Percentiles rank a stretch among this genome's conserved stretches.
phyloP scores from a whole-genome alignment of 2,329 filamentous ascomycete genomes.

The Scytalidium sp. region DNA sequence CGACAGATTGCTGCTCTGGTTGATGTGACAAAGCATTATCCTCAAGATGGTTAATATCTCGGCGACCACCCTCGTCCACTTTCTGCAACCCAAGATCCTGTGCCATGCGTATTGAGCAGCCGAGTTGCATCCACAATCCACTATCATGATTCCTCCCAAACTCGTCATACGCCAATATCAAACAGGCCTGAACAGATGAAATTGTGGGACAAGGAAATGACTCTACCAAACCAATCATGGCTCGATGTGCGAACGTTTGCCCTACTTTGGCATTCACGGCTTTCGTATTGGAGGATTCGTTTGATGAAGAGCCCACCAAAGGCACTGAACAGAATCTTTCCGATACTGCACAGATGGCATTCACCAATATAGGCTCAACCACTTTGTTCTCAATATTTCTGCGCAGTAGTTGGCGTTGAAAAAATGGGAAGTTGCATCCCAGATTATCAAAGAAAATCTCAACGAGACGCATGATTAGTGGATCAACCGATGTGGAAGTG shows the following conservation, averaged over 20 bases:
- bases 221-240: constrained; percentile 79
- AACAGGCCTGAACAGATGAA: constrained; percentile 77
- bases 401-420: constrained; percentile 70
- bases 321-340: constrained; percentile 71
- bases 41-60: constrained; percentile 36
- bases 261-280: constrained; percentile 76
- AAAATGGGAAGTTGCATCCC: constrained; percentile 82
- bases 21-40: constrained; percentile 30
- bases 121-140: constrained; percentile 90
- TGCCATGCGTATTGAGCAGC: constrained; percentile 80
- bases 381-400: constrained; percentile 74
- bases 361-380: constrained; percentile 80
- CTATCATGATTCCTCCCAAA: constrained; percentile 88
- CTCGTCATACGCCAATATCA: constrained; percentile 83
- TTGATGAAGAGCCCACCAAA: constrained; percentile 47
- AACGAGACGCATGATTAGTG: constrained; percentile 72
- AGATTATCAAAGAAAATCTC: constrained; percentile 79
- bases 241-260: constrained; percentile 74
- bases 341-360: constrained; percentile 78
- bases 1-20: constrained; percentile 61
- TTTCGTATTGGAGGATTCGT: constrained; percentile 44
- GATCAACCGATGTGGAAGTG: constrained; percentile 66
- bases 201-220: constrained; percentile 80
- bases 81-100: constrained; percentile 80
- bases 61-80: constrained; percentile 67